Conservation (phyloP, 306 rosid species). For the Quercus engelmannii region DNA sequence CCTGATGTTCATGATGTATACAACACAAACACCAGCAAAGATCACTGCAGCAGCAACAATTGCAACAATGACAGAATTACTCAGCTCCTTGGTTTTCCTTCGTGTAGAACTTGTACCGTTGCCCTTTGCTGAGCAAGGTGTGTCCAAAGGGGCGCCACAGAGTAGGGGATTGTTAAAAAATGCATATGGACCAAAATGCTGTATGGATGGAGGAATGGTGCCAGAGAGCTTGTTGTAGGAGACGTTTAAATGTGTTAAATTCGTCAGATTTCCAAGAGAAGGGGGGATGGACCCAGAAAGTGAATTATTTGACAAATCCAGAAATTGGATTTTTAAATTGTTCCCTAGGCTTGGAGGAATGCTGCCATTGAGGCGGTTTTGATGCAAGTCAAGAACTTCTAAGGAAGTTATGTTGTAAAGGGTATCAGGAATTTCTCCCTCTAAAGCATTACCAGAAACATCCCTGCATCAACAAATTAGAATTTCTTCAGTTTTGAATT, state of each 20-base stretch:
- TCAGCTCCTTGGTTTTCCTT: conserved; percentile 55
- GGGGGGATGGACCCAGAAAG: conserved; percentile 70
- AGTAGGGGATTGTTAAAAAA: conserved; percentile 78
- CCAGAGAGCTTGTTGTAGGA: conserved; percentile 88
- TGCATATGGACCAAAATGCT: conserved; percentile 59
- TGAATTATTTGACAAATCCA: conserved; percentile 75
- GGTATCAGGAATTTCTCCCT: conserved; percentile 67
- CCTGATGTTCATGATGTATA: conserved; percentile 68
- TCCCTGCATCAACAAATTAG: conserved; percentile 65
- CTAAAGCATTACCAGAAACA: conserved; percentile 72
- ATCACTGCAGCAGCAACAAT: conserved; percentile 93
- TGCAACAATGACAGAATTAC: conserved; percentile 77
- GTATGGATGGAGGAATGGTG: conserved; percentile 55
- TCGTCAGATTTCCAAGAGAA: conserved; percentile 61
- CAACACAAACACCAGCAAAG: conserved; percentile 82
- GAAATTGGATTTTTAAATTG: conserved; percentile 52
- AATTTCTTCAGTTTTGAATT: conserved; percentile 28
- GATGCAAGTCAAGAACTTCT: conserved; percentile 70
- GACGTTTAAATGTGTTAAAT: conserved; percentile 60
- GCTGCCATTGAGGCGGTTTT: conserved; percentile 70
- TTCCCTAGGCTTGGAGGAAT: conserved; percentile 72
- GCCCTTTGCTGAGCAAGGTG: conserved; percentile 53
- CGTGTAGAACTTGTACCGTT: conserved; percentile 27
- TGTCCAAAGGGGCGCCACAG: conserved; percentile 83
- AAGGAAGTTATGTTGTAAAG: conserved; percentile 72